Percentiles rank a stretch among this genome's conserved stretches.
These are phyloP conservation scores for Colletotrichum costaricense DNA, from an alignment of 2,329 filamentous ascomycete species.

Conservation along the genomic window DNA sequence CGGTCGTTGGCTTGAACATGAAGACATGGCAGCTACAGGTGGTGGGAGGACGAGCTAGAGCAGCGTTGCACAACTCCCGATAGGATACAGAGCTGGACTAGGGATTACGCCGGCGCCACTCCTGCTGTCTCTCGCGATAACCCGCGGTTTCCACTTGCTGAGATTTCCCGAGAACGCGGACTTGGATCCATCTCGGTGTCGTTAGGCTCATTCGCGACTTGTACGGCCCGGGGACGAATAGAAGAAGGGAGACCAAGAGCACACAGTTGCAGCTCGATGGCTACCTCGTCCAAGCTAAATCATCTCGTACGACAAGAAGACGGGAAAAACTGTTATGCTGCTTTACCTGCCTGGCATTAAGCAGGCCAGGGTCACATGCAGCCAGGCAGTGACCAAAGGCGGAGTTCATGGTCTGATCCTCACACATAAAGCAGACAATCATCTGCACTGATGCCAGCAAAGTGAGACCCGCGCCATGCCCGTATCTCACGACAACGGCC, in stretches of 20 bases:
- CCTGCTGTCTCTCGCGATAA: slow-evolving; percentile 6
- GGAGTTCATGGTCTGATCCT: slow-evolving; percentile 35
- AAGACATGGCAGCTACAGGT: slow-evolving; percentile 9
- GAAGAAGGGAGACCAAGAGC: neutral
- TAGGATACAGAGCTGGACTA: neutral
- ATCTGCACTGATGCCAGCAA: slow-evolving; percentile 23
- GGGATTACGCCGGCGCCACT: neutral
- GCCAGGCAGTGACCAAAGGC: slow-evolving; percentile 20
- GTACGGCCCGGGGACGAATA: neutral
- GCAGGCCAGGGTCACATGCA: slow-evolving; percentile 28
- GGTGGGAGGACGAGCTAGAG: slow-evolving; percentile 6
- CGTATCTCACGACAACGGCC: slow-evolving; percentile 6
- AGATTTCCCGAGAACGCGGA: slow-evolving; percentile 34
- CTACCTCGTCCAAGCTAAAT: neutral
- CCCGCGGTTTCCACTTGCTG: neutral
- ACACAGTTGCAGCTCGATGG: neutral
- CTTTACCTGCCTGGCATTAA: slow-evolving; percentile 16
- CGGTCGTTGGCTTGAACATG: slow-evolving; percentile 30
- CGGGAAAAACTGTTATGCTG: neutral
- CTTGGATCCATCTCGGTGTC: slow-evolving; percentile 29
- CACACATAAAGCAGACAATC: slow-evolving; percentile 11
- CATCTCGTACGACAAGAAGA: slow-evolving; percentile 21
- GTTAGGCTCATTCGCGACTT: neutral
- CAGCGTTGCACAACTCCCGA: slow-evolving; percentile 24
- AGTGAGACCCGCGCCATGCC: slow-evolving; percentile 19